A percentile compares a stretch with the other conserved stretches of the same genome.
Evolutionary conservation across 1,139 yeast genomes (phyloP).

Genomic region (Taphrina confusa): DNA sequence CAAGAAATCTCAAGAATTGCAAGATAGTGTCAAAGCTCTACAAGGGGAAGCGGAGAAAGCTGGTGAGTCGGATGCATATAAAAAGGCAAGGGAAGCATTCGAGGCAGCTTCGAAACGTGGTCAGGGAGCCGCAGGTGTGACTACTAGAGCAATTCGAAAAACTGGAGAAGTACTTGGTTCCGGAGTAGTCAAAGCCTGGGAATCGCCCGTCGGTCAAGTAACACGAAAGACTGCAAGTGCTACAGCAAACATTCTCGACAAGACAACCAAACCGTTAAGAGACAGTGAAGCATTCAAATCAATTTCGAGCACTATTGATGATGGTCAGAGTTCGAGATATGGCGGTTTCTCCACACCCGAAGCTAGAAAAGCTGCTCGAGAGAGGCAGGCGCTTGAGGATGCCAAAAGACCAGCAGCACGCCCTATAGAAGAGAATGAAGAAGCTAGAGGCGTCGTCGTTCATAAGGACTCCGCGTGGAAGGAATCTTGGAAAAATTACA

Average conservation of each 20-base stretch:
- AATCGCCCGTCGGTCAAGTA: conserved; percentile 84
- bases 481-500: conserved; percentile 65
- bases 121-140: conserved; percentile 50
- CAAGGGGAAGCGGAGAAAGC: conserved; percentile 95
- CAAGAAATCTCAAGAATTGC: conserved; percentile 84
- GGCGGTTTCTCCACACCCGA: conserved; percentile 93
- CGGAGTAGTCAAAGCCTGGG: conserved; percentile 93
- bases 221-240: conserved; percentile 84
- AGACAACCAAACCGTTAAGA: conserved; percentile 91
- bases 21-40: conserved; percentile 87
- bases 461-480: conserved; percentile 76
- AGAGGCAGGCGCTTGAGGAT: conserved; percentile 55
- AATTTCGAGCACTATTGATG: conserved; percentile 64
- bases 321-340: conserved; percentile 81
- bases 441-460: conserved; percentile 78
- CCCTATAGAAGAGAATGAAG: conserved; percentile 74
- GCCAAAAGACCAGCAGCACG: conserved; percentile 57
- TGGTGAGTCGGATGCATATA: conserved; percentile 92
- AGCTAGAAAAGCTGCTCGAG: conserved; percentile 71
- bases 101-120: conserved; percentile 75
- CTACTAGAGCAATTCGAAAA: conserved; percentile 54
- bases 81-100: conserved; percentile 89
- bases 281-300: conserved; percentile 78
- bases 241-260: conserved; percentile 58
- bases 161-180: conserved; percentile 94